Percentiles rank a stretch among this genome's conserved stretches.
phyloP scores from a whole-genome alignment of 805 yeast genomes.

The Kodamaea nitidulidarum region DNA sequence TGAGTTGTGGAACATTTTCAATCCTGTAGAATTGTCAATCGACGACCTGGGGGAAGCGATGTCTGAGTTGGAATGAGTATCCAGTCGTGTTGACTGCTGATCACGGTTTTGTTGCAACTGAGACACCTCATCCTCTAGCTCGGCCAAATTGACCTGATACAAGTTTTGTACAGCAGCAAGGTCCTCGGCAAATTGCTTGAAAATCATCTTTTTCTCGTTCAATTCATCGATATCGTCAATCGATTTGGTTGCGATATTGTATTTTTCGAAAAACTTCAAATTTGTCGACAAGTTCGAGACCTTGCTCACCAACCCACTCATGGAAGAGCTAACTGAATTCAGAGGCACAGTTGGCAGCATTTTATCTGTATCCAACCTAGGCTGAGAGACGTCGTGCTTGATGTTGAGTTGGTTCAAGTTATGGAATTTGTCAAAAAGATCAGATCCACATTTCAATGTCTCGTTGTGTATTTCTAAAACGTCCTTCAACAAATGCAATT shows the following conservation, averaged over 20 bases:
- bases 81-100: no score
- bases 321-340: conserved; percentile 12
- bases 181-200: conserved; percentile 33
- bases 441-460: conserved; percentile 18
- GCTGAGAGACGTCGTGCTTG: neutral
- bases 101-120: neutral
- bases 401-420: neutral
- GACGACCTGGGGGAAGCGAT: conserved; percentile 6
- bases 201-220: conserved; percentile 35
- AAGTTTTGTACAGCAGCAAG: conserved; percentile 25
- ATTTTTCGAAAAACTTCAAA: conserved; percentile 35
- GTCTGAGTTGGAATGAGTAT: conserved; percentile 8
- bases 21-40: conserved; percentile 12
- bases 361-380: neutral
- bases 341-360: neutral
- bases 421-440: conserved; percentile 27
- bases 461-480: conserved; percentile 23
- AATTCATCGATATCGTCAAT: conserved; percentile 27
- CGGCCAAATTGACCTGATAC: conserved; percentile 27
- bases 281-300: conserved; percentile 31
- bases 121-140: conserved; percentile 19
- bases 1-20: conserved; percentile 35
- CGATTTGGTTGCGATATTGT: conserved; percentile 27
- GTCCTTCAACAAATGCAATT: conserved; percentile 16
- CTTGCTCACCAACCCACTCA: conserved; percentile 27